Base-by-base conservation (phyloP, 2,329 filamentous ascomycete species). In the Botrytis deweyae region DNA sequence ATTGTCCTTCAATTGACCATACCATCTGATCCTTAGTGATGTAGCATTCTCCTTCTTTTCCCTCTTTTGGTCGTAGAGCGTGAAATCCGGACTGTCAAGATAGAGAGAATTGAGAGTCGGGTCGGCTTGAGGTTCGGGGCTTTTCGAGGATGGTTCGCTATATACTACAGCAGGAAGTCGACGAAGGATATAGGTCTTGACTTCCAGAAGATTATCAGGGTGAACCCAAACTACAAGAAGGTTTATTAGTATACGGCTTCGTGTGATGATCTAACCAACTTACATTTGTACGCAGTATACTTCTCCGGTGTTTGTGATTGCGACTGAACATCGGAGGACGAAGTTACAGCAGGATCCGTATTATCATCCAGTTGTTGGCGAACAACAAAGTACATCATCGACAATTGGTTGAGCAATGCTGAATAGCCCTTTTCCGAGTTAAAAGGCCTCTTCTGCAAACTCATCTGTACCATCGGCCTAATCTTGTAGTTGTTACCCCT, bases 21-120 rank as follows among this genome's bases (percentile, higher is more conserved):
- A 97, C 96, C 96, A 99, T 59, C 96, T 88, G 75, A 98, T 86
- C 14, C 96, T 90, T 68, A 99, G 83, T 38, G 95, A 98, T 4
- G 92, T 90, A 10, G 94, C 93, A 79, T 94, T 90, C 1, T 89
- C 86, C 75, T 91, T 87, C 76, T 91, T 89, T 75, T 92, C 91
- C 36, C 98, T 90, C 84, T 98, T 98, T 79, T 92, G 89, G 22
- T 89, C 89, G 83, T 98, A 99, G 16, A 98, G 87, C 22, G 92
- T 88, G 82, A 99, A 98, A 77, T 91, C 90, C 59, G 89, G 87
- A 81, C 91, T 97, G 83, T 99, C 96, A 80, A 98, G 97, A 84
- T 99, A 99, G 58, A 99, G 89, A 40, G 95, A 98, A 25, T 95
- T 98, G 77, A 98, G 93, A 69, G 93, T 93, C 9, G 96, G 96